Percentiles rank a stretch among this genome's conserved stretches.
Conservation (phyloP, 768 basidiomycete species). For the Russula emetica region DNA sequence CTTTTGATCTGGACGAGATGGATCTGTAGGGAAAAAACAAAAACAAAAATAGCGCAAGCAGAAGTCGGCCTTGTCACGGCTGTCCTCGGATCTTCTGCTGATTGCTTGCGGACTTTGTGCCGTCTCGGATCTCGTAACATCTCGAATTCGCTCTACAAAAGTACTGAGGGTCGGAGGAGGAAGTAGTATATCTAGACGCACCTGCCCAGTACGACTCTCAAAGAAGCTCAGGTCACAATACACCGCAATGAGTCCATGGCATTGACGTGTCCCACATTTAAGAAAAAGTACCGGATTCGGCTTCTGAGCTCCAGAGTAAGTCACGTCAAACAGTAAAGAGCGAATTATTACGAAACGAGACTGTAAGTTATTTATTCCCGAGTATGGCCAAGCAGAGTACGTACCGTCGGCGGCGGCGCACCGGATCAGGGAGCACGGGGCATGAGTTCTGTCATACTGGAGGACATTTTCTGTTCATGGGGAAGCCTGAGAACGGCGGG, state of each 20-base stretch:
- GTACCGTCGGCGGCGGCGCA: background rate
- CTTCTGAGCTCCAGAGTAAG: background rate
- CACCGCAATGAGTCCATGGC: background rate
- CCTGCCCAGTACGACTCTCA: background rate
- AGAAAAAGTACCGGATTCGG: background rate
- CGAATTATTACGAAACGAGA: background rate
- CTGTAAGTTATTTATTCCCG: background rate
- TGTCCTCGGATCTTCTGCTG: background rate
- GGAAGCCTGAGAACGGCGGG: background rate
- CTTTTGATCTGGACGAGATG: background rate
- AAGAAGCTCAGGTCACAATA: no score
- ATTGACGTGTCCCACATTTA: background rate
- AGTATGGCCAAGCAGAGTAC: background rate
- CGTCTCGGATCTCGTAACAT: background rate
- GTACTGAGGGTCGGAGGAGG: background rate
- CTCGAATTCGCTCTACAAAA: background rate
- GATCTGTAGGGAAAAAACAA: background rate
- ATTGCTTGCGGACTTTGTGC: background rate
- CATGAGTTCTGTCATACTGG: background rate
- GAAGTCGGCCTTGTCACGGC: background rate
- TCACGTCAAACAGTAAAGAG: background rate
- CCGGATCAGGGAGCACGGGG: background rate
- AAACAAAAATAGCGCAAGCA: background rate
- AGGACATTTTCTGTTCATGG: background rate
- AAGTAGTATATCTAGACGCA: background rate